These are phyloP conservation scores for Phytophthora agathidicida DNA, from an alignment of 352 stramenopile genomes.

Conservation along the genomic window DNA sequence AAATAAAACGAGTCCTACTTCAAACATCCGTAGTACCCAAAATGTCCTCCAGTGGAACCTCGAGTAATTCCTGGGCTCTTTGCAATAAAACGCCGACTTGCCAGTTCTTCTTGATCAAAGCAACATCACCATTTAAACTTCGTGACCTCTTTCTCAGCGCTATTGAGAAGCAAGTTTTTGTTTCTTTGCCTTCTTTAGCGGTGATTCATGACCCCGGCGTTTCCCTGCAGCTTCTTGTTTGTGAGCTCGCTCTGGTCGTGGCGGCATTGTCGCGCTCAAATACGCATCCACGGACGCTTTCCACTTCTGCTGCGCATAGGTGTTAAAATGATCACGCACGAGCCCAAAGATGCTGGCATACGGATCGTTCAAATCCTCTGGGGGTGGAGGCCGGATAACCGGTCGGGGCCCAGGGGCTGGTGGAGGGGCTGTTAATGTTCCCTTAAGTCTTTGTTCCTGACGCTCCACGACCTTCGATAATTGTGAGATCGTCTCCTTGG, in stretches of 20 bases:
- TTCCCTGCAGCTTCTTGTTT: slow-evolving; percentile 1
- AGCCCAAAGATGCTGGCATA: slow-evolving; percentile 20
- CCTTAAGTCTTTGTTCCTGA: slow-evolving; percentile 25
- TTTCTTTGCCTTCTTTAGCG: slow-evolving; percentile 4
- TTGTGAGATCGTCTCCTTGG: slow-evolving; percentile 30
- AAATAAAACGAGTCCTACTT: slow-evolving; percentile 29
- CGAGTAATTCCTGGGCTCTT: too few relatives aligned
- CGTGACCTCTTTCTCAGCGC: not conserved
- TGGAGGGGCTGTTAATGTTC: slow-evolving; percentile 1
- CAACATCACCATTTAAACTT: not conserved
- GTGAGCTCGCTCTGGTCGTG: not conserved
- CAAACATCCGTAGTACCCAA: too few relatives aligned
- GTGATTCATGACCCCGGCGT: not conserved
- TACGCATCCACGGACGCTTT: slow-evolving; percentile 17
- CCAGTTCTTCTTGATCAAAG: slow-evolving; percentile 2
- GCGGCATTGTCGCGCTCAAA: slow-evolving; percentile 5
- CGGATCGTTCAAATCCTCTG: slow-evolving; percentile 24
- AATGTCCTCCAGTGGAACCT: too few relatives aligned
- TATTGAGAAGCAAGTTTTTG: slow-evolving; percentile 1
- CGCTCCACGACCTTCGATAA: slow-evolving; percentile 24
- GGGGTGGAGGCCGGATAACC: slow-evolving; percentile 6
- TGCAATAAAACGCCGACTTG: too few relatives aligned
- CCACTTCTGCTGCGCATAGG: slow-evolving; percentile 17
- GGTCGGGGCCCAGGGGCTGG: slow-evolving; percentile 17
- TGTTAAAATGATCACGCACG: slow-evolving; percentile 26